phyloP scores from a whole-genome alignment of 139 green algal genomes.

The Spirogloea muscicola region DNA sequence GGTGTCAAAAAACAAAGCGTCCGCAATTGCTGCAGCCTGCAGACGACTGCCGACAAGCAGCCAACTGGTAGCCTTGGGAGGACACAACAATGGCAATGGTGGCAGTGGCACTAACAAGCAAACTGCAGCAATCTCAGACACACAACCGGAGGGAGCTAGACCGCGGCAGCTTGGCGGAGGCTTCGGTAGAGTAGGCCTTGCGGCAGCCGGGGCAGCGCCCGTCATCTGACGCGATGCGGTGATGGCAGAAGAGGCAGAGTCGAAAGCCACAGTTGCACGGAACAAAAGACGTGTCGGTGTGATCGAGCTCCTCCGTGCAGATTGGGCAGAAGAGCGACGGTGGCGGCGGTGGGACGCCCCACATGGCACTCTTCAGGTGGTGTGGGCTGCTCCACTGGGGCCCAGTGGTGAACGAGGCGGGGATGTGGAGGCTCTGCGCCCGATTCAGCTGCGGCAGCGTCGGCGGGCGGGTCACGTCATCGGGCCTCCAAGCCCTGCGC shows the following conservation, averaged over 20 bases:
- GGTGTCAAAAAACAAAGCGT: too few relatives aligned
- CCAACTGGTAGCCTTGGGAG: too few relatives aligned
- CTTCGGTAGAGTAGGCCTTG: slow-evolving; percentile 24
- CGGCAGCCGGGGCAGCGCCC: slow-evolving; percentile 37
- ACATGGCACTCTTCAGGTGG: too few relatives aligned
- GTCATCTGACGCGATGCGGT: slow-evolving; percentile 42
- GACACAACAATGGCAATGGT: too few relatives aligned
- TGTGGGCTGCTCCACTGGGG: too few relatives aligned
- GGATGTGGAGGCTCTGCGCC: too few relatives aligned
- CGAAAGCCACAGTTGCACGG: slow-evolving; percentile 36
- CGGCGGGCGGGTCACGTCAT: slow-evolving; percentile 26
- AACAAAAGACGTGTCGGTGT: slow-evolving; percentile 34
- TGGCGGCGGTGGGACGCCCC: too few relatives aligned
- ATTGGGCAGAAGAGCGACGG: slow-evolving; percentile 43
- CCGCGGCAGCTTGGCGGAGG: slow-evolving; percentile 3
- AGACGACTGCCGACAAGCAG: too few relatives aligned
- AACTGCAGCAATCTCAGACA: too few relatives aligned
- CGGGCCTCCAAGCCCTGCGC: slow-evolving; percentile 26
- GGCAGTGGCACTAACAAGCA: too few relatives aligned
- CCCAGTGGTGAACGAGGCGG: too few relatives aligned
- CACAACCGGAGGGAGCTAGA: slow-evolving; percentile 15
- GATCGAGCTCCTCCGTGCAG: slow-evolving; percentile 43
- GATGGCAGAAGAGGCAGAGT: slow-evolving; percentile 45
- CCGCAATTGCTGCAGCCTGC: too few relatives aligned
- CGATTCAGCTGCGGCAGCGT: slow-evolving; percentile 34